Conservation (phyloP, 2,329 filamentous ascomycete genomes). For the Davidsoniella neocaledoniae region DNA sequence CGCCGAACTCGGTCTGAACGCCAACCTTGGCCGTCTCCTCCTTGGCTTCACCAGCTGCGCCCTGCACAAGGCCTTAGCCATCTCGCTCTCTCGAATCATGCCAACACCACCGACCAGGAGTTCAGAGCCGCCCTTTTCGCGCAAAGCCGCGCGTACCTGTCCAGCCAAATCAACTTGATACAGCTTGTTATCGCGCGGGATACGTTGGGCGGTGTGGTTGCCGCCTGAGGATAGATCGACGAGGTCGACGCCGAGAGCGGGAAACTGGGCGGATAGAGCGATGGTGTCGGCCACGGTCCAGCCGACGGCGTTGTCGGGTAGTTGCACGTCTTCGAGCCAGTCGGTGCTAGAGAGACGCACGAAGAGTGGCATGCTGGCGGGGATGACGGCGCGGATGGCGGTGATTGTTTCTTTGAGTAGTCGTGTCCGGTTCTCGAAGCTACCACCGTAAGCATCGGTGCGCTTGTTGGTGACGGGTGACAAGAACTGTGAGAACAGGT, state of each 20-base stretch:
- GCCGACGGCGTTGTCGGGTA: constrained; percentile 19
- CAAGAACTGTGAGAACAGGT: constrained; percentile 49
- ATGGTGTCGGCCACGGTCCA: constrained; percentile 52
- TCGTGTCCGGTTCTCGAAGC: constrained; percentile 49
- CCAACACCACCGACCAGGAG: constrained; percentile 62
- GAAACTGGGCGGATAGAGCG: constrained; percentile 45
- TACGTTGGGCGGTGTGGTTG: constrained; percentile 44
- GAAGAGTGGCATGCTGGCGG: constrained; percentile 37
- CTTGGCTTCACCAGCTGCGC: constrained; percentile 19
- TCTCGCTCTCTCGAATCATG: constrained; percentile 49
- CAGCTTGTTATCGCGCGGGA: constrained; percentile 41
- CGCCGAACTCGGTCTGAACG: constrained; percentile 24
- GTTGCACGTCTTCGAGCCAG: constrained; percentile 35
- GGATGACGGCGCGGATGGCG: constrained; percentile 34
- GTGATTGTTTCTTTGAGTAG: constrained; percentile 37
- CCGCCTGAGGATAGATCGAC: constrained; percentile 70
- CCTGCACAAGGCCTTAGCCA: constrained; percentile 45
- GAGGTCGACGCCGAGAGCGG: constrained; percentile 59
- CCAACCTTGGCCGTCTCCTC: constrained; percentile 24
- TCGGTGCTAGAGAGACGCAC: constrained; percentile 45
- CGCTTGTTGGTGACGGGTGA: constrained; percentile 41
- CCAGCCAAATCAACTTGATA: constrained; percentile 64
- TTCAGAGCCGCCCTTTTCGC: constrained; percentile 23
- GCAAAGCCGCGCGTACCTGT: constrained; percentile 50
- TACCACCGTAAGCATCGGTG: constrained; percentile 48